These are phyloP conservation scores for Pythium aristosporum DNA, from an alignment of 352 stramenopile species.

Conservation along the genomic window DNA sequence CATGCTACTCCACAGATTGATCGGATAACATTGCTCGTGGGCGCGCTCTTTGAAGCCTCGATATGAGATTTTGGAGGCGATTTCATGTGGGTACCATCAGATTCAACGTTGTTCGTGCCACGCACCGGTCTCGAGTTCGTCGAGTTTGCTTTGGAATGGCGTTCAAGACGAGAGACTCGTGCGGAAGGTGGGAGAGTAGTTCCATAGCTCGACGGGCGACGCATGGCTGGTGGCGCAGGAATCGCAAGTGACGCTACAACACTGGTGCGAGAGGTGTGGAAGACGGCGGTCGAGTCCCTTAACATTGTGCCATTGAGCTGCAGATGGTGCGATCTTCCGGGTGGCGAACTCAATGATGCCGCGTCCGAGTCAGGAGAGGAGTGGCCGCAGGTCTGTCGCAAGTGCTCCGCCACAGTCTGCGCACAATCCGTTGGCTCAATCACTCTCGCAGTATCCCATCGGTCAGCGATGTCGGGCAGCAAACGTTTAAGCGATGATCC, in stretches of 20 bases:
- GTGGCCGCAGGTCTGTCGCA: conserved; percentile 41
- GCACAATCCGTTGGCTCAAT: conserved; percentile 28
- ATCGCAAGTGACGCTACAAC: conserved; percentile 8
- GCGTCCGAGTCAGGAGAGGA: conserved; percentile 49
- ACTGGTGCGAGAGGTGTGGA: neutral
- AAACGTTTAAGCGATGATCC: conserved; percentile 11
- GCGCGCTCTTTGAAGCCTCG: too few relatives aligned
- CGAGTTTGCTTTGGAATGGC: neutral
- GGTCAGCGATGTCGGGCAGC: conserved; percentile 1
- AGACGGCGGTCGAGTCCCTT: neutral
- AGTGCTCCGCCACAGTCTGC: conserved; percentile 37
- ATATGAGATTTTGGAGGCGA: neutral
- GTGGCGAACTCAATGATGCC: conserved; percentile 36
- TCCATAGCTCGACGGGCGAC: neutral
- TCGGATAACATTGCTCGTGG: neutral
- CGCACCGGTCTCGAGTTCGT: neutral
- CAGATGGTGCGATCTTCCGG: neutral
- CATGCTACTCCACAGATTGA: conserved; percentile 10
- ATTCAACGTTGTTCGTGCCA: neutral
- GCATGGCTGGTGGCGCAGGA: neutral
- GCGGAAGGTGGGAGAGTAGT: neutral
- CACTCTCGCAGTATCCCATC: neutral
- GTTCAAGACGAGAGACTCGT: neutral
- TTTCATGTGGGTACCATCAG: neutral
- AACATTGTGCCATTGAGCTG: neutral